A percentile compares a stretch with the other conserved stretches of the same genome.
Evolutionary conservation across 169 alveolate genomes (phyloP).

Genomic region (Eimeria praecox): DNA sequence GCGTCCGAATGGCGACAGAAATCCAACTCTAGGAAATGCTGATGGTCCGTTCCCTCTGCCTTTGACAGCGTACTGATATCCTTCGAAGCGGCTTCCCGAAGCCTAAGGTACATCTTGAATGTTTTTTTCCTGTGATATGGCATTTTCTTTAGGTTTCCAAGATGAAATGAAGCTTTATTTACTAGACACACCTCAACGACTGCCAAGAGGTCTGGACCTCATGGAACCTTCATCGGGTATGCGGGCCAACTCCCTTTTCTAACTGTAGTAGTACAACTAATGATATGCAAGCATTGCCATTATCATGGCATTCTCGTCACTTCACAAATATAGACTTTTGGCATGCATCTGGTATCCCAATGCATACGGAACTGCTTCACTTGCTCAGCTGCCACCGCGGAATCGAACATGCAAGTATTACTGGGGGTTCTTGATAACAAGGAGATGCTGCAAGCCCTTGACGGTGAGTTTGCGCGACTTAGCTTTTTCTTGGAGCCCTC

Average conservation of each 20-base stretch:
- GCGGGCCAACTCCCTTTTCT: not conserved
- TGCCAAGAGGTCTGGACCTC: constrained; percentile 21
- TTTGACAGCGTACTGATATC: not conserved
- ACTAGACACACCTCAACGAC: not conserved
- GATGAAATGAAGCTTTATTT: constrained; percentile 40
- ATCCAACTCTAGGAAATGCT: not conserved
- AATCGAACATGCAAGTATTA: constrained; percentile 24
- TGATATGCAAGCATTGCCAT: not conserved
- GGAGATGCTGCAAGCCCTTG: constrained; percentile 26
- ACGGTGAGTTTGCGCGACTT: not conserved
- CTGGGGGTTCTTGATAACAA: not conserved
- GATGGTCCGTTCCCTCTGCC: constrained; percentile 2
- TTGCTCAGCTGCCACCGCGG: constrained; percentile 64
- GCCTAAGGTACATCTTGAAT: not conserved
- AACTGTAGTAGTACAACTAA: not conserved
- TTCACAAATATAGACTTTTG: not conserved
- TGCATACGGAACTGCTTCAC: not conserved
- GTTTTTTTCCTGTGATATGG: not conserved
- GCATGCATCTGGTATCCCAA: not conserved
- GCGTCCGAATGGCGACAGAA: not conserved
- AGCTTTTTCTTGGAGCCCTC: not conserved
- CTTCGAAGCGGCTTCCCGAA: not conserved
- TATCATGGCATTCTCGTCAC: not conserved
- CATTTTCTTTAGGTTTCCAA: not conserved
- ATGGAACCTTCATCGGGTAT: constrained; percentile 61